Evolutionary conservation across 2,329 filamentous ascomycete genomes (phyloP).

Genomic region (Nemania bipapillata): DNA sequence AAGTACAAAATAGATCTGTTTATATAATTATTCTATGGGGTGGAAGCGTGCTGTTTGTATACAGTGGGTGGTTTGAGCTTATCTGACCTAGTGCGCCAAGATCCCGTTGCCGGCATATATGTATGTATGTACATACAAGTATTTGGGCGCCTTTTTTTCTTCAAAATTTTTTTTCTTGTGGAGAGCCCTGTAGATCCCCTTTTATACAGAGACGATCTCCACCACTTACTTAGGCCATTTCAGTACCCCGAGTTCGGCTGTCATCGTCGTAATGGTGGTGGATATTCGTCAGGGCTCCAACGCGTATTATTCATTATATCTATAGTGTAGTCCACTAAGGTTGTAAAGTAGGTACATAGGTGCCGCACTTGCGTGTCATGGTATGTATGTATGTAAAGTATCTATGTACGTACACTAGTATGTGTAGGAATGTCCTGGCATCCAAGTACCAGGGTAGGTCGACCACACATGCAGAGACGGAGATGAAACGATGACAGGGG

Average conservation of each 20-base stretch:
- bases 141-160: no score
- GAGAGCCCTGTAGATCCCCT: neutral
- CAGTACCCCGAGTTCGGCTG: neutral
- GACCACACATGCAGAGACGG: constrained; percentile 16
- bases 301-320: constrained; percentile 19
- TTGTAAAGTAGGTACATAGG: neutral
- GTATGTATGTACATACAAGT: no score
- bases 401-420: neutral
- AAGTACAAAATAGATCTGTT: neutral
- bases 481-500: constrained; percentile 14
- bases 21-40: neutral
- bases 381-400: neutral
- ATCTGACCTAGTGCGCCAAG: neutral
- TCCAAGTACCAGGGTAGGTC: constrained; percentile 9
- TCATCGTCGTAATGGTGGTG: neutral
- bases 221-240: neutral
- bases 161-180: neutral
- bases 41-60: neutral
- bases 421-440: no score
- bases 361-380: constrained; percentile 5
- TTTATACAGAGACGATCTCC: neutral
- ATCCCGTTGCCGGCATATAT: neutral
- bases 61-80: neutral
- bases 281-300: neutral
- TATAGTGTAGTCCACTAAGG: neutral